A percentile compares a stretch with the other conserved stretches of the same genome.
These are phyloP conservation scores for thale cress (Arabidopsis thaliana) DNA, from an alignment of 345 rosid species.

Conservation along the genomic window TAIR10.1 NC_003070.9:5955501-5956000, in stretches of 20 bases:
- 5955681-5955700: slow-evolving; percentile 42
- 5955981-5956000: not conserved
- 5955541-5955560: slow-evolving; percentile 17
- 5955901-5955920: not conserved
- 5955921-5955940: not conserved
- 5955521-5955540: slow-evolving; percentile 11
- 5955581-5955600: not conserved
- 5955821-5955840: slow-evolving; percentile 40
- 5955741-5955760: slow-evolving; percentile 17
- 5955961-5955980: not conserved
- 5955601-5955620: slow-evolving; percentile 16
- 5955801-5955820: slow-evolving; percentile 17
- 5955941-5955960: not conserved
- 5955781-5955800: slow-evolving; percentile 45
- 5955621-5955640: slow-evolving; percentile 15
- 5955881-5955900: slow-evolving; percentile 46
- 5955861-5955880: slow-evolving; percentile 74
- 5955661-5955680: slow-evolving; percentile 62
- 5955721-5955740: slow-evolving; percentile 16
- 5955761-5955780: slow-evolving; percentile 21
- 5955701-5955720: slow-evolving; percentile 24
- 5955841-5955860: slow-evolving; percentile 39
- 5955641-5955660: slow-evolving; percentile 41
- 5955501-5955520: not conserved
- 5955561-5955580: slow-evolving; percentile 11